Evolutionary conservation across 2,329 filamentous ascomycete genomes (phyloP).

Genomic region (Alternaria viburni): DNA sequence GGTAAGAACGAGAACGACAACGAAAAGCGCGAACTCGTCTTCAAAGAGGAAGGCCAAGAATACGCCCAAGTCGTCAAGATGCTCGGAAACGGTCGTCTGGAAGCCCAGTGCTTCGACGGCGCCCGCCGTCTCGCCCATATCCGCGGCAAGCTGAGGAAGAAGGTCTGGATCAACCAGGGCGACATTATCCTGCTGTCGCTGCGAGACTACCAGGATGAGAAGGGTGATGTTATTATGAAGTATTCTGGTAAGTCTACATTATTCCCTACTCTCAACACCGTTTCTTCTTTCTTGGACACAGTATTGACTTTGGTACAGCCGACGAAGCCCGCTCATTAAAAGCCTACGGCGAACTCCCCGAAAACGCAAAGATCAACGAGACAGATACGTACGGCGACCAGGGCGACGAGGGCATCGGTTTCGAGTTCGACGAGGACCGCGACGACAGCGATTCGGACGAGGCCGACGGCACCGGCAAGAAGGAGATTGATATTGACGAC

Average conservation of each 20-base stretch:
- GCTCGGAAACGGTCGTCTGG: constrained; percentile 92
- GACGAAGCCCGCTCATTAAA: constrained; percentile 96
- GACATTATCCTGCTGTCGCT: constrained; percentile 76
- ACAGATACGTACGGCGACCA: constrained; percentile 92
- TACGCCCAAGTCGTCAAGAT: constrained; percentile 92
- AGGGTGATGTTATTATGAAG: constrained; percentile 93
- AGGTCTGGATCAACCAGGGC: constrained; percentile 95
- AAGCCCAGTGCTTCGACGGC: constrained; percentile 95
- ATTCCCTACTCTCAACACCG: too few relatives aligned
- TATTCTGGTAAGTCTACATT: constrained; percentile 60
- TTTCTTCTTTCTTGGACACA: too few relatives aligned
- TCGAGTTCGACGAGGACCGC: constrained; percentile 97
- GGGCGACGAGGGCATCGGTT: constrained; percentile 91
- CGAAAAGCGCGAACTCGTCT: constrained; percentile 97
- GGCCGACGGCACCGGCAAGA: constrained; percentile 67
- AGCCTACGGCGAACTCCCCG: constrained; percentile 95
- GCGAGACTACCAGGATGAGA: constrained; percentile 92
- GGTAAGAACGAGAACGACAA: constrained; percentile 98
- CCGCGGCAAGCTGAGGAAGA: constrained; percentile 97
- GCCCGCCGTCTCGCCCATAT: constrained; percentile 83
- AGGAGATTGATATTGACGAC: constrained; percentile 94
- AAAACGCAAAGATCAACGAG: constrained; percentile 99
- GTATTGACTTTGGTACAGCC: constrained; percentile 29
- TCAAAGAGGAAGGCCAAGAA: constrained; percentile 98
- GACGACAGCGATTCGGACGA: constrained; percentile 60